Conservation (phyloP, 2,329 filamentous ascomycete species). For the Phaeosphaeria sp. region DNA sequence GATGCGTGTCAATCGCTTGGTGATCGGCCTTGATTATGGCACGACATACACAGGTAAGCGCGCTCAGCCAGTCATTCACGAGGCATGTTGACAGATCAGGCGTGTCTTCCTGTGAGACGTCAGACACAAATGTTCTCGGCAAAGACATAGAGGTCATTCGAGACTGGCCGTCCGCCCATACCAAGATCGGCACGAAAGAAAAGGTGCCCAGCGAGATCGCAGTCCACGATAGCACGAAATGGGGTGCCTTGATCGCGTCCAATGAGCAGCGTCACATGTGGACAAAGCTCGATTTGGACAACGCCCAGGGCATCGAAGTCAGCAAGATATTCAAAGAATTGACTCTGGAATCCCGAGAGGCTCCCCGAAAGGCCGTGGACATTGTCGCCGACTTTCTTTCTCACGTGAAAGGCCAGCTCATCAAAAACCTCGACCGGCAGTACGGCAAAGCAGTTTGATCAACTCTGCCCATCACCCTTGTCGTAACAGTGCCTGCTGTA, state of each 20-base stretch:
- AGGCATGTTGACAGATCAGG: slow-evolving; percentile 19
- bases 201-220: slow-evolving; percentile 37
- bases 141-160: slow-evolving; percentile 31
- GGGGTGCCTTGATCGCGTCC: slow-evolving; percentile 21
- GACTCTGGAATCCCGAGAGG: neutral
- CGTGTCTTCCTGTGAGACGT: slow-evolving; percentile 39
- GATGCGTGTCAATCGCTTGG: slow-evolving; percentile 3
- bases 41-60: slow-evolving; percentile 27
- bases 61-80: neutral
- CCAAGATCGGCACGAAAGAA: slow-evolving; percentile 34
- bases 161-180: slow-evolving; percentile 33
- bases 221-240: neutral
- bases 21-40: slow-evolving; percentile 29
- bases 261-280: slow-evolving; percentile 38
- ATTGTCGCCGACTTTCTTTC: slow-evolving; percentile 40
- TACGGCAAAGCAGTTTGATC: slow-evolving; percentile 29
- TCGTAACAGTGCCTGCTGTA: slow-evolving; percentile 34
- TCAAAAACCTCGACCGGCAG: slow-evolving; percentile 27
- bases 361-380: slow-evolving; percentile 26
- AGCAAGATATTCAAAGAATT: slow-evolving; percentile 25
- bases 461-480: slow-evolving; percentile 22
- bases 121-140: slow-evolving; percentile 5
- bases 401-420: slow-evolving; percentile 23
- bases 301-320: slow-evolving; percentile 15
- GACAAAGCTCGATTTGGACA: slow-evolving; percentile 41